These are phyloP conservation scores for Colletotrichum sublineola DNA, from an alignment of 2,329 filamentous ascomycete species.

Conservation along the genomic window DNA sequence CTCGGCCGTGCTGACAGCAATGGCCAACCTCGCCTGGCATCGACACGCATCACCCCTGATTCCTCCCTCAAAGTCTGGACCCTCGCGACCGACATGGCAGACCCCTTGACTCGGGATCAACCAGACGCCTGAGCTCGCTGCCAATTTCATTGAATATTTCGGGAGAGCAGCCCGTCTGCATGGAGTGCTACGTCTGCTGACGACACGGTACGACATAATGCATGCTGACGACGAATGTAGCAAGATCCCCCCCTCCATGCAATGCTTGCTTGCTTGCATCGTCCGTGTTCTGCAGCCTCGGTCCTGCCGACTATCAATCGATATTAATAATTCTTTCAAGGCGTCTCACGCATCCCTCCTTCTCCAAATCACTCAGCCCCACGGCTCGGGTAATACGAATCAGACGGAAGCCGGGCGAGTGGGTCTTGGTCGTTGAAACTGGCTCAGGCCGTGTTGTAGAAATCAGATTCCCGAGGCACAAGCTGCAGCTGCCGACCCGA, in stretches of 20 bases:
- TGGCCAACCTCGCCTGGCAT: slow-evolving; percentile 37
- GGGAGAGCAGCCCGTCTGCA: neutral
- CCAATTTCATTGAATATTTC: neutral
- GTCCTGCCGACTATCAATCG: neutral
- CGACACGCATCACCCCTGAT: slow-evolving; percentile 39
- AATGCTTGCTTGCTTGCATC: neutral
- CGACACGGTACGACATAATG: neutral
- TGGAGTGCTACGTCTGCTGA: neutral
- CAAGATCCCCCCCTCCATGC: too few species aligned
- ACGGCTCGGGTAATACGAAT: slow-evolving; percentile 15
- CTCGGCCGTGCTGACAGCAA: slow-evolving; percentile 28
- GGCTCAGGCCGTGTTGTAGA: slow-evolving; percentile 23
- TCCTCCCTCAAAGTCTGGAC: slow-evolving; percentile 43
- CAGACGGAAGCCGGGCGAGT: slow-evolving; percentile 23
- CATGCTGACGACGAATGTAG: neutral
- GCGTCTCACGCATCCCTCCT: neutral
- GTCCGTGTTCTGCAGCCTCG: neutral
- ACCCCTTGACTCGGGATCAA: neutral
- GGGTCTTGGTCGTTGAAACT: slow-evolving; percentile 23
- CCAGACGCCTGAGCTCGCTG: neutral
- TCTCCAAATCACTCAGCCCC: slow-evolving; percentile 27
- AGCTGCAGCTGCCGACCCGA: slow-evolving; percentile 1
- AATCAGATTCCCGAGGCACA: slow-evolving; percentile 13
- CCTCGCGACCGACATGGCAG: neutral
- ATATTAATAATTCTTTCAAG: neutral